Percentiles rank a stretch among this genome's conserved stretches.
Evolutionary conservation across 306 rosid genomes (phyloP).

Genomic region (Mucuna pruriens): DNA sequence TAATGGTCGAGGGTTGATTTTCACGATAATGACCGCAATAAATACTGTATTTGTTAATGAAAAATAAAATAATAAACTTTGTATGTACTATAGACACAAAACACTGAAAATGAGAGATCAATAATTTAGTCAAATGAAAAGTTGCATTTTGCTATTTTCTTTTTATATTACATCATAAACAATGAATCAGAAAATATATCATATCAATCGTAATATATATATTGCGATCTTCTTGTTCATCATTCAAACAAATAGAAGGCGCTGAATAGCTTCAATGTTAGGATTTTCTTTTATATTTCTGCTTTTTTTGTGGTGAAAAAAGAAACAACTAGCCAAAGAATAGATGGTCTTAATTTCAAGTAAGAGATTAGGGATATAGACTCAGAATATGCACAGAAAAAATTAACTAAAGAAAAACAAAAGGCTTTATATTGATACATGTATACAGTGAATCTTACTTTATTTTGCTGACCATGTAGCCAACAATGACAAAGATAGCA

Average conservation of each 20-base stretch:
- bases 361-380: neutral
- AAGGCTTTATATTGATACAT: neutral
- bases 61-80: neutral
- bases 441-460: constrained; percentile 32
- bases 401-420: neutral
- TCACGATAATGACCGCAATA: neutral
- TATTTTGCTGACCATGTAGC: constrained; percentile 35
- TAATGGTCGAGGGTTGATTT: neutral
- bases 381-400: neutral
- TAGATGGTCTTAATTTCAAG: neutral
- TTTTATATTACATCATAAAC: neutral
- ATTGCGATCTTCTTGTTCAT: neutral
- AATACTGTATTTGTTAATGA: neutral
- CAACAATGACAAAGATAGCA: constrained; percentile 43
- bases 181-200: neutral
- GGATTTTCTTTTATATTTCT: neutral
- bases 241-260: neutral
- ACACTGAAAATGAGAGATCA: constrained; percentile 17
- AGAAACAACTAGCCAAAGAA: constrained; percentile 6
- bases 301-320: constrained; percentile 10
- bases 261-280: neutral
- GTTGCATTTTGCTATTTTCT: constrained; percentile 12
- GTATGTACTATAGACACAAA: neutral
- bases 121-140: constrained; percentile 23
- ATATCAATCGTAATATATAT: neutral